Percentiles rank a stretch among this genome's conserved stretches.
Evolutionary conservation across 2,329 filamentous ascomycete genomes (phyloP).

Genomic region (Fonsecaea multimorphosa): DNA sequence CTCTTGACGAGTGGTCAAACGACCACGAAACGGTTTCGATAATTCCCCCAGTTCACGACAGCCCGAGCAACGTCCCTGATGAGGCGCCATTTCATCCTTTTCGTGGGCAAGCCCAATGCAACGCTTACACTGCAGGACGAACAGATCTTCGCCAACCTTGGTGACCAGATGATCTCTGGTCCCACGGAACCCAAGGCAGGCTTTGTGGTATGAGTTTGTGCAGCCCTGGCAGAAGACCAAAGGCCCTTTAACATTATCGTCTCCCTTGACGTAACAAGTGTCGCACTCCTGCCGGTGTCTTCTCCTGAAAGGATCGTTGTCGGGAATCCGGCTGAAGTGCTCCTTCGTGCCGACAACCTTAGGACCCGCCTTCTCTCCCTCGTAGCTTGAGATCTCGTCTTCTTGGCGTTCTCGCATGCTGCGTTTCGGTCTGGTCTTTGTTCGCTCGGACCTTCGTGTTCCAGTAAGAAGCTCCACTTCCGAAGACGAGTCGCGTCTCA

Average conservation of each 20-base stretch:
- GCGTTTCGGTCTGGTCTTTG: conserved; percentile 41
- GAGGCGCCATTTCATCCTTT: conserved; percentile 73
- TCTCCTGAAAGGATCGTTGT: conserved; percentile 69
- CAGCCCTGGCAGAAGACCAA: conserved; percentile 93
- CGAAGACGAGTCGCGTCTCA: conserved; percentile 21
- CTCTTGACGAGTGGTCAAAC: conserved; percentile 77
- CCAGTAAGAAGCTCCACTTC: conserved; percentile 34
- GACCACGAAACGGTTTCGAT: conserved; percentile 76
- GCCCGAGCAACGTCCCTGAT: conserved; percentile 71
- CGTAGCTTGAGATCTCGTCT: conserved; percentile 50
- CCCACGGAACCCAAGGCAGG: conserved; percentile 76
- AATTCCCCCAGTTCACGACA: conserved; percentile 71
- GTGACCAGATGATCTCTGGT: conserved; percentile 86
- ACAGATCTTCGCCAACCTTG: conserved; percentile 76
- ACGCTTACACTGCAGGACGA: conserved; percentile 86
- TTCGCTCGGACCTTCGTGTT: conserved; percentile 45
- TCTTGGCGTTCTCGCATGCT: conserved; percentile 59
- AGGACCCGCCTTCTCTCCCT: conserved; percentile 54
- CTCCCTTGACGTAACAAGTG: conserved; percentile 66
- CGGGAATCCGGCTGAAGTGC: conserved; percentile 68
- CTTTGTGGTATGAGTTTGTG: conserved; percentile 79
- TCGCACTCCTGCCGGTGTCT: conserved; percentile 76
- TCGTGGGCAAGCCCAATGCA: conserved; percentile 74
- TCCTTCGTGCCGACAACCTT: conserved; percentile 72
- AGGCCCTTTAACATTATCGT: conserved; percentile 66